phyloP scores from a whole-genome alignment of 495 filamentous ascomycete species.

The Darksidea phi region DNA sequence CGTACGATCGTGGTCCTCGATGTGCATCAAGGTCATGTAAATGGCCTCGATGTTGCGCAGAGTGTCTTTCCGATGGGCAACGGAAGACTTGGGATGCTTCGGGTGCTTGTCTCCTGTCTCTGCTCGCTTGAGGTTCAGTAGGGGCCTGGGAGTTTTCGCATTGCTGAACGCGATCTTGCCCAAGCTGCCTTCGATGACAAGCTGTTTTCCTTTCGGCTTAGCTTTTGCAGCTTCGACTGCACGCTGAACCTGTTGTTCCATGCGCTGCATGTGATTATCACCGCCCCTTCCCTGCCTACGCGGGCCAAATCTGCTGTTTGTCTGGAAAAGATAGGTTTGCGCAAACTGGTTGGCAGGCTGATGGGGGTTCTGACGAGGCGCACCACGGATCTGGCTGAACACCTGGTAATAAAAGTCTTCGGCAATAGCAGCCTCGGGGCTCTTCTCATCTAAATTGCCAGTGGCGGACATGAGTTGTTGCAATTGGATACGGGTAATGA shows the following conservation, averaged over 20 bases:
- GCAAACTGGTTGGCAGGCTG: slow-evolving; percentile 94
- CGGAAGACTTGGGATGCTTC: slow-evolving; percentile 44
- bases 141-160: slow-evolving; percentile 88
- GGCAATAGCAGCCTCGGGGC: slow-evolving; percentile 71
- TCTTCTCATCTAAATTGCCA: slow-evolving; percentile 75
- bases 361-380: slow-evolving; percentile 78
- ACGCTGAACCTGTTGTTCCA: slow-evolving; percentile 98
- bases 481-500: slow-evolving; percentile 94
- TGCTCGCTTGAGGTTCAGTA: slow-evolving; percentile 91
- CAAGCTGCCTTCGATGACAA: slow-evolving; percentile 97
- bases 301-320: slow-evolving; percentile 70
- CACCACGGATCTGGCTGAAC: slow-evolving; percentile 86
- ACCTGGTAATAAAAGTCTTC: slow-evolving; percentile 99
- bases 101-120: slow-evolving; percentile 60
- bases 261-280: slow-evolving; percentile 96
- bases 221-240: slow-evolving; percentile 95
- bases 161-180: slow-evolving; percentile 99
- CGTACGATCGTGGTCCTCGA: slow-evolving; percentile 93
- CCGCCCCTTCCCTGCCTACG: slow-evolving; percentile 67
- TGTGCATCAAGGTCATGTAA: slow-evolving; percentile 81
- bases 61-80: slow-evolving; percentile 74
- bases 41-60: slow-evolving; percentile 82
- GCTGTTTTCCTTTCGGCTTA: slow-evolving; percentile 94
- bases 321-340: slow-evolving; percentile 95
- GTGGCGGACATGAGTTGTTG: slow-evolving; percentile 93